A percentile compares a stretch with the other conserved stretches of the same genome.
Conservation (phyloP, 345 rosid species). For the Chamaenerion angustifolium region DNA sequence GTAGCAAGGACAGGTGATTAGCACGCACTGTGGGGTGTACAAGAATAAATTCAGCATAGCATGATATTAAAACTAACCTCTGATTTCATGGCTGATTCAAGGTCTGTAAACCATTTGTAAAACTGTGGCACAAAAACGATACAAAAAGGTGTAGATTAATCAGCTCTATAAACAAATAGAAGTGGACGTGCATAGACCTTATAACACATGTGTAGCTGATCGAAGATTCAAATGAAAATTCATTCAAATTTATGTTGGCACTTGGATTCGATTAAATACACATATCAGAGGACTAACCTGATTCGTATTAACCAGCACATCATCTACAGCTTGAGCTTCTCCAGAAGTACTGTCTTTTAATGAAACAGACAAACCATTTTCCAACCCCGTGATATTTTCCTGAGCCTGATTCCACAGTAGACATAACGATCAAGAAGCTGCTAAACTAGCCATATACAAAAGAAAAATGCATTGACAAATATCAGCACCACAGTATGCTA, state of each 20-base stretch:
- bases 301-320: slow-evolving; percentile 76
- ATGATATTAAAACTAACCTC: slow-evolving; percentile 54
- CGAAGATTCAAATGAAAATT: no score
- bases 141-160: slow-evolving; percentile 1
- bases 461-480: no score
- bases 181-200: background rate
- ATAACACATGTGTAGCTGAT: no score
- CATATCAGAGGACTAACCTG: slow-evolving; percentile 24
- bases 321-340: slow-evolving; percentile 56
- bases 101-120: slow-evolving; percentile 97
- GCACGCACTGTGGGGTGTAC: background rate
- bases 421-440: background rate
- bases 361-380: slow-evolving; percentile 44
- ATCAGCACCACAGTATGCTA: background rate
- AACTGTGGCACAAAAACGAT: slow-evolving; percentile 32
- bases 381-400: slow-evolving; percentile 41
- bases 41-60: background rate
- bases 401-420: slow-evolving; percentile 31
- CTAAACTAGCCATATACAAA: no score
- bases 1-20: slow-evolving; percentile 8
- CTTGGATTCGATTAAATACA: background rate
- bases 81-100: slow-evolving; percentile 92
- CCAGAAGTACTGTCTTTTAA: slow-evolving; percentile 29
- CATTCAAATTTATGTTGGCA: background rate
- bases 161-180: background rate